These are phyloP conservation scores for Starmerella ratchasimensis DNA, from an alignment of 805 yeast genomes.

Conservation along the genomic window DNA sequence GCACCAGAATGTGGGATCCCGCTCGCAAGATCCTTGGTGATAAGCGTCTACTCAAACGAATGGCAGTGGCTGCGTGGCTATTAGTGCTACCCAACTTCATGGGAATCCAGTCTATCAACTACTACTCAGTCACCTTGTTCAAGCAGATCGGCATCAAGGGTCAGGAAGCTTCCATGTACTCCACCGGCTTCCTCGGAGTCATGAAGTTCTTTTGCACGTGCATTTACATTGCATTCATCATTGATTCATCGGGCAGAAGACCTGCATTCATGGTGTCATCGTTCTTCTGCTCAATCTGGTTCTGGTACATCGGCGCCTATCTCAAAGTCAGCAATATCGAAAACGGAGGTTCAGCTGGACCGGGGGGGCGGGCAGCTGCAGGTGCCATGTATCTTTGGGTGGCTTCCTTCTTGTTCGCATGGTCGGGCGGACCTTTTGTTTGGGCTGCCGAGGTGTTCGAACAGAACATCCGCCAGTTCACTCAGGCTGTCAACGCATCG, in stretches of 20 bases:
- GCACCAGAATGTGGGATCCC: slow-evolving; percentile 6
- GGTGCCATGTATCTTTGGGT: slow-evolving; percentile 11
- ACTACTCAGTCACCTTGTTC: slow-evolving; percentile 9
- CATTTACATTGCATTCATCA: slow-evolving; percentile 7
- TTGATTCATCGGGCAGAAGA: slow-evolving; percentile 6
- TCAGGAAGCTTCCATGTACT: slow-evolving; percentile 9
- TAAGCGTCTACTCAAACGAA: slow-evolving; percentile 4
- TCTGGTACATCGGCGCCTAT: slow-evolving; percentile 11
- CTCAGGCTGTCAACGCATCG: slow-evolving; percentile 7
- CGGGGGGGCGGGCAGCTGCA: slow-evolving; percentile 6
- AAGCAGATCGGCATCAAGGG: slow-evolving; percentile 8
- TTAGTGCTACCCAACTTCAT: slow-evolving; percentile 9
- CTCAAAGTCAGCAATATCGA: slow-evolving; percentile 5
- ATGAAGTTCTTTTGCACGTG: slow-evolving; percentile 7
- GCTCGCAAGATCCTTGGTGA: slow-evolving; percentile 1
- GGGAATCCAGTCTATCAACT: slow-evolving; percentile 12
- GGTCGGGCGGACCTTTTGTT: slow-evolving; percentile 12
- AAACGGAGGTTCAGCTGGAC: not conserved
- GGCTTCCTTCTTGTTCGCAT: slow-evolving; percentile 7
- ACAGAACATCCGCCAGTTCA: slow-evolving; percentile 7
- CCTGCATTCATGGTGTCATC: slow-evolving; percentile 8
- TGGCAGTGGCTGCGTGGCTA: slow-evolving; percentile 5
- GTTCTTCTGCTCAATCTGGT: slow-evolving; percentile 6
- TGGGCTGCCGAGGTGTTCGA: slow-evolving; percentile 11
- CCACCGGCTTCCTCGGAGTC: slow-evolving; percentile 10